phyloP scores from a whole-genome alignment of 2,329 filamentous ascomycete genomes.

The Colletotrichum magnum region DNA sequence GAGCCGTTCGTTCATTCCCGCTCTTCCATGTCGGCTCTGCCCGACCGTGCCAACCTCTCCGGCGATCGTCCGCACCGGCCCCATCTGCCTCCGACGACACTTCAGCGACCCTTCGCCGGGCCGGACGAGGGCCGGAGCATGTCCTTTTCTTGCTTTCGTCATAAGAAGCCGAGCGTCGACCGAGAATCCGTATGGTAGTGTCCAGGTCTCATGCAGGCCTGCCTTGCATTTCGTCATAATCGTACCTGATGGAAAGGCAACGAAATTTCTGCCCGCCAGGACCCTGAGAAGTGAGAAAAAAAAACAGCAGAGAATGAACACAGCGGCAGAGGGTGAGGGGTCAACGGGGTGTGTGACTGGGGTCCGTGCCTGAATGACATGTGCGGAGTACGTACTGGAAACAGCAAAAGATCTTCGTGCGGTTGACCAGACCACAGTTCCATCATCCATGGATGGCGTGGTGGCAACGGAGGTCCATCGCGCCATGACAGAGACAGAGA shows the following conservation, averaged over 20 bases:
- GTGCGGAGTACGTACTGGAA: neutral
- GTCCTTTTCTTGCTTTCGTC: slow-evolving; percentile 1
- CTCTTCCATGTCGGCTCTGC: neutral
- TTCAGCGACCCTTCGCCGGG: neutral
- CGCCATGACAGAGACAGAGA: neutral
- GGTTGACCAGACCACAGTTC: neutral
- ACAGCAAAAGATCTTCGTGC: slow-evolving; percentile 10
- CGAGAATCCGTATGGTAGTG: neutral
- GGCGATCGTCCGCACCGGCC: neutral
- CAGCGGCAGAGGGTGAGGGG: neutral
- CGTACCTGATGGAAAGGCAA: neutral
- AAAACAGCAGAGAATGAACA: neutral
- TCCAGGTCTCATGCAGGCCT: neutral
- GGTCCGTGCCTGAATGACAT: slow-evolving; percentile 12
- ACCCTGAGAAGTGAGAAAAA: neutral
- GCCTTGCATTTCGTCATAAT: slow-evolving; percentile 21
- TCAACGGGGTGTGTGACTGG: neutral
- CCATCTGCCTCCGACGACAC: neutral
- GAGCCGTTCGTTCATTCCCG: neutral
- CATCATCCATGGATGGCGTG: neutral
- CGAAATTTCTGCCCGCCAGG: neutral
- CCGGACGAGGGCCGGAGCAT: too few species aligned
- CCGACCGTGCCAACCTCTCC: neutral
- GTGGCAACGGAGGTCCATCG: neutral
- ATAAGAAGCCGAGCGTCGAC: neutral